Percentiles rank a stretch among this genome's conserved stretches.
Evolutionary conservation across 257 asterid species (phyloP).

Genomic region (Solanum sejunctum): DNA sequence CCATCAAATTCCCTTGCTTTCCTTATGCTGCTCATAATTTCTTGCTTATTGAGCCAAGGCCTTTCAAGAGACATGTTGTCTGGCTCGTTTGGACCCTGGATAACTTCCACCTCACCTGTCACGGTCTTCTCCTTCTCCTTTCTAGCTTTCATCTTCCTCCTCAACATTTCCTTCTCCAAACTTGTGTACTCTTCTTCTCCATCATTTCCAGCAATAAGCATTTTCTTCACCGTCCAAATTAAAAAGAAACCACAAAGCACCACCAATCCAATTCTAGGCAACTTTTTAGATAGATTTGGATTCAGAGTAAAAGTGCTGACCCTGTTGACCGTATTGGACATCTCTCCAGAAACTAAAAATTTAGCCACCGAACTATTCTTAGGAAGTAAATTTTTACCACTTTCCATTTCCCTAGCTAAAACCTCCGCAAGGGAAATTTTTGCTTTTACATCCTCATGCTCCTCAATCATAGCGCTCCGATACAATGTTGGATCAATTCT

Average conservation of each 20-base stretch:
- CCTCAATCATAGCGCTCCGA: conserved; percentile 21
- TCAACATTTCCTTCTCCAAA: conserved; percentile 69
- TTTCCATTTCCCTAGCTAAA: conserved; percentile 66
- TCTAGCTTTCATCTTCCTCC: conserved; percentile 63
- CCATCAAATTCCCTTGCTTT: conserved; percentile 30
- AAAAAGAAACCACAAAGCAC: conserved; percentile 45
- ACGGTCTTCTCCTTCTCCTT: conserved; percentile 29
- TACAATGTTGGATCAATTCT: conserved; percentile 23
- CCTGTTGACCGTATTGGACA: conserved; percentile 16
- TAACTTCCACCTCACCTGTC: conserved; percentile 54
- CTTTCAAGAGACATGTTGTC: conserved; percentile 18
- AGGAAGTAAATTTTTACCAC: conserved; percentile 41
- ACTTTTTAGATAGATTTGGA: conserved; percentile 27
- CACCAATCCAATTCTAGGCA: conserved; percentile 40
- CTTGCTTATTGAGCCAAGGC: conserved; percentile 75
- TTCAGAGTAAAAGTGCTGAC: conserved; percentile 8
- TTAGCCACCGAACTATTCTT: conserved; percentile 56
- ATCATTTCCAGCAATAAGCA: conserved; percentile 15
- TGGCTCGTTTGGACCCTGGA: conserved; percentile 30
- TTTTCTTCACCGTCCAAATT: conserved; percentile 29
- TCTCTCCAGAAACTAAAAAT: conserved; percentile 28
- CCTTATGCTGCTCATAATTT: conserved; percentile 32
- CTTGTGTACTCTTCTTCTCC: conserved; percentile 28
- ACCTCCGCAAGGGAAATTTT: conserved; percentile 54
- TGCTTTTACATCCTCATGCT: conserved; percentile 27